Conservation (phyloP, 169 alveolate genomes). For the Cytauxzoon felis region DNA sequence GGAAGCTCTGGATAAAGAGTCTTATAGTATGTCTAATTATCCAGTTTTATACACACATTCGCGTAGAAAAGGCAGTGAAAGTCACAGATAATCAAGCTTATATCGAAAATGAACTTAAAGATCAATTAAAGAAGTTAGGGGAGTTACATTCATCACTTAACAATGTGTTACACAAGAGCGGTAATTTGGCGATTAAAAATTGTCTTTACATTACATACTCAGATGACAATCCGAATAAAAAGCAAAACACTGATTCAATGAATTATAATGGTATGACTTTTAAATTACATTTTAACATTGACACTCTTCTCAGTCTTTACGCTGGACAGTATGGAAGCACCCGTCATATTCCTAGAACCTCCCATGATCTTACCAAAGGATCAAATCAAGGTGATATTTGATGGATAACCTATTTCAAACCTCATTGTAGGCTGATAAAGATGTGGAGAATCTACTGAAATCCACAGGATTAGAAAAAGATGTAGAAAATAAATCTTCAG, state of each 20-base stretch:
- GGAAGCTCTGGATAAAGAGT: constrained; percentile 9
- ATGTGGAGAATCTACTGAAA: constrained; percentile 26
- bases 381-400: constrained; percentile 35
- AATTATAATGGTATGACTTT: no score
- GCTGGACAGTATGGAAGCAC: constrained; percentile 43
- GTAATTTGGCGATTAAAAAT: no score
- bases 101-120: constrained; percentile 20
- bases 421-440: constrained; percentile 20
- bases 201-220: no score
- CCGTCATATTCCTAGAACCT: constrained; percentile 44
- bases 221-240: no score
- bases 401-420: background rate
- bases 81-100: constrained; percentile 9
- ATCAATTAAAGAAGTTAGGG: constrained; percentile 4
- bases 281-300: no score
- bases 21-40: constrained; percentile 1
- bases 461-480: constrained; percentile 35
- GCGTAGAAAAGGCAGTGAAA: constrained; percentile 1
- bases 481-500: constrained; percentile 14
- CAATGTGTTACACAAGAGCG: background rate
- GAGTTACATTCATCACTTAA: background rate
- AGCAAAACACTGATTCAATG: no score
- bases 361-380: constrained; percentile 46
- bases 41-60: background rate
- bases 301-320: no score